Percentiles rank a stretch among this genome's conserved stretches.
Conservation (phyloP, 345 rosid species). For the Punica granatum region DNA sequence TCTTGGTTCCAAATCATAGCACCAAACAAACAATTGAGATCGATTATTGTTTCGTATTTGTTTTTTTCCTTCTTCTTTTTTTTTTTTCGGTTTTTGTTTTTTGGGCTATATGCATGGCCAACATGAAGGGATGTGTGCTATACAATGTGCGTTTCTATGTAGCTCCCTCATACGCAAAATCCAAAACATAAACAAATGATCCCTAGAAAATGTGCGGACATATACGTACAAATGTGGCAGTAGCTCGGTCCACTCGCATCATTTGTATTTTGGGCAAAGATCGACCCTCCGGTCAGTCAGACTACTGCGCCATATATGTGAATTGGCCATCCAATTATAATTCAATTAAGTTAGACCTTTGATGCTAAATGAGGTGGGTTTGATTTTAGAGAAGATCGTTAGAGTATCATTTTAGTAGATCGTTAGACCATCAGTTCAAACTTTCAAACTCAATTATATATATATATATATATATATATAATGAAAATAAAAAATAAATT, state of each 20-base stretch:
- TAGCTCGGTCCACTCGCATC: too few relatives aligned
- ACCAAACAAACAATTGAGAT: background rate
- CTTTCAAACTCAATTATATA: background rate
- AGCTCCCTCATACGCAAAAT: background rate
- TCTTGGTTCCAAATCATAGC: background rate
- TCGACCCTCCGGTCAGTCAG: too few relatives aligned
- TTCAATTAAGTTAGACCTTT: too few relatives aligned
- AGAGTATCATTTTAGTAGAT: too few relatives aligned
- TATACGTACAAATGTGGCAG: background rate
- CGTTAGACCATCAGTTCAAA: too few relatives aligned
- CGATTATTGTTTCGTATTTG: background rate
- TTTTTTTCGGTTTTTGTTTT: background rate
- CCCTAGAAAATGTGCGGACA: background rate
- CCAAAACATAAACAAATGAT: too few relatives aligned
- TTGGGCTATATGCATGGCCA: background rate
- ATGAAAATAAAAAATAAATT: too few relatives aligned
- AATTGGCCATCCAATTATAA: too few relatives aligned
- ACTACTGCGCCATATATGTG: too few relatives aligned
- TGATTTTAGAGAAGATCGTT: too few relatives aligned
- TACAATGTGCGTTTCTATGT: background rate
- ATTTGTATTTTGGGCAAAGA: too few relatives aligned
- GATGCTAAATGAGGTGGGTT: too few relatives aligned
- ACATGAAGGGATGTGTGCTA: background rate
- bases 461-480: background rate
- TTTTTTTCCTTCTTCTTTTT: background rate